These are phyloP conservation scores for Hyphodiscus hymeniophilus DNA, from an alignment of 495 filamentous ascomycete genomes.

Conservation along the genomic window DNA sequence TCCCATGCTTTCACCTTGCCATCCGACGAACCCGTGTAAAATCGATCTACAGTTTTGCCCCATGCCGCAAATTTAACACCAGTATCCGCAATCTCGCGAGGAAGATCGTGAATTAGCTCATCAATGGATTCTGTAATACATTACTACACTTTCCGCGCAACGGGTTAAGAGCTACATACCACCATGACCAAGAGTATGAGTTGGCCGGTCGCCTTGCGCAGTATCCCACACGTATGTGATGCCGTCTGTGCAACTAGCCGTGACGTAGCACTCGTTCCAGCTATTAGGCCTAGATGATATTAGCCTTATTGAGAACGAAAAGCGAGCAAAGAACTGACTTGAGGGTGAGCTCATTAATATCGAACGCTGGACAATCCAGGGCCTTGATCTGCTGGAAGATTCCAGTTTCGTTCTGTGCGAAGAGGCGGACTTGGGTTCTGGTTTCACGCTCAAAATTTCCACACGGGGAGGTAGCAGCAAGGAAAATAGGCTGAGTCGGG, in stretches of 20 bases:
- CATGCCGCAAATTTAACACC: slow-evolving; percentile 78
- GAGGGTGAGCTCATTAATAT: slow-evolving; percentile 79
- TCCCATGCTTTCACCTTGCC: slow-evolving; percentile 85
- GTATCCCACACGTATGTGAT: slow-evolving; percentile 80
- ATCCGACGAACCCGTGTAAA: slow-evolving; percentile 90
- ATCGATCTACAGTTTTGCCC: slow-evolving; percentile 57
- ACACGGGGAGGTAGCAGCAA: slow-evolving; percentile 50
- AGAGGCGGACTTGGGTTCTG: slow-evolving; percentile 43
- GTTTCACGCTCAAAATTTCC: slow-evolving; percentile 20
- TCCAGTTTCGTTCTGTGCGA: slow-evolving; percentile 9
- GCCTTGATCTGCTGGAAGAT: slow-evolving; percentile 22
- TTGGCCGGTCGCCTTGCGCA: slow-evolving; percentile 42
- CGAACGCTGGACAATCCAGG: slow-evolving; percentile 65
- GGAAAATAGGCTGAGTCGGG: slow-evolving; percentile 47
- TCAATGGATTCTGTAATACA: slow-evolving; percentile 41
- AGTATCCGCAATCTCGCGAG: slow-evolving; percentile 62
- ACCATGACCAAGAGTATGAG: slow-evolving; percentile 66
- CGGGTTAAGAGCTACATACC: slow-evolving; percentile 12
- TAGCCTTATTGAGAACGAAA: slow-evolving; percentile 33
- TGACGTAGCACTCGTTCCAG: slow-evolving; percentile 47
- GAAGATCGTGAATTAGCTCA: slow-evolving; percentile 43
- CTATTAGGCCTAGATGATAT: slow-evolving; percentile 34
- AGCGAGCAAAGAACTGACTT: slow-evolving; percentile 37
- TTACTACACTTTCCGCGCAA: slow-evolving; percentile 3
- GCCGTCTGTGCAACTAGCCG: slow-evolving; percentile 79